phyloP scores from a whole-genome alignment of 1,284 basidiomycete species.

The Cryptococcus depauperatus region DNA sequence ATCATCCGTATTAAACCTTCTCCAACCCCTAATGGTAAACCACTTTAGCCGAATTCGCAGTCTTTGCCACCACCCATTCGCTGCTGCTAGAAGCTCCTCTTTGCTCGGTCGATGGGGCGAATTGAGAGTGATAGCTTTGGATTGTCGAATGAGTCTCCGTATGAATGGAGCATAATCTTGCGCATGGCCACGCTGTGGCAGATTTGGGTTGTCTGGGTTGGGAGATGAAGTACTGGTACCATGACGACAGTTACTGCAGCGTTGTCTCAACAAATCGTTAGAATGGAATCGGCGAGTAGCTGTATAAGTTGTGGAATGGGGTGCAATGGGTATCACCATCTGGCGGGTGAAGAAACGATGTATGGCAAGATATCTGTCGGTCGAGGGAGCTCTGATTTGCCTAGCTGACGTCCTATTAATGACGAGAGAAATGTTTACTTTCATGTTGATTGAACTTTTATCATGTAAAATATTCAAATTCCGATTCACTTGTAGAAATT shows the following conservation, averaged over 20 bases:
- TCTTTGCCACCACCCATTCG: slow-evolving; percentile 83
- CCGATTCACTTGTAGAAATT: too few species aligned
- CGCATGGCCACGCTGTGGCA: slow-evolving; percentile 23
- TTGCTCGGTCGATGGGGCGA: slow-evolving; percentile 70
- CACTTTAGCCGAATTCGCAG: slow-evolving; percentile 90
- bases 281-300: slow-evolving; percentile 13
- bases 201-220: slow-evolving; percentile 3
- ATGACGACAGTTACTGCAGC: slow-evolving; percentile 17
- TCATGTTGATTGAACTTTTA: too few species aligned
- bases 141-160: slow-evolving; percentile 51
- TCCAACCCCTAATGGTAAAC: slow-evolving; percentile 93
- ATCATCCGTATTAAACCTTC: slow-evolving; percentile 93
- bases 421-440: too few species aligned
- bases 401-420: too few species aligned
- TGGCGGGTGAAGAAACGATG: slow-evolving; percentile 51
- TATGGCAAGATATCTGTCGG: slow-evolving; percentile 52
- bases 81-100: slow-evolving; percentile 78
- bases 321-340: slow-evolving; percentile 5
- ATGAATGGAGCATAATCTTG: slow-evolving; percentile 71
- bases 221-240: not conserved
- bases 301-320: not conserved
- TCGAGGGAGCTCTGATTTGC: slow-evolving; percentile 29
- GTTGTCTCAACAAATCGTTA: slow-evolving; percentile 42
- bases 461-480: too few species aligned
- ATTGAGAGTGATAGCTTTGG: slow-evolving; percentile 17